A percentile compares a stretch with the other conserved stretches of the same genome.
Evolutionary conservation across 2,329 filamentous ascomycete species (phyloP).

Genomic region (Phyllosticta ampelicida): DNA sequence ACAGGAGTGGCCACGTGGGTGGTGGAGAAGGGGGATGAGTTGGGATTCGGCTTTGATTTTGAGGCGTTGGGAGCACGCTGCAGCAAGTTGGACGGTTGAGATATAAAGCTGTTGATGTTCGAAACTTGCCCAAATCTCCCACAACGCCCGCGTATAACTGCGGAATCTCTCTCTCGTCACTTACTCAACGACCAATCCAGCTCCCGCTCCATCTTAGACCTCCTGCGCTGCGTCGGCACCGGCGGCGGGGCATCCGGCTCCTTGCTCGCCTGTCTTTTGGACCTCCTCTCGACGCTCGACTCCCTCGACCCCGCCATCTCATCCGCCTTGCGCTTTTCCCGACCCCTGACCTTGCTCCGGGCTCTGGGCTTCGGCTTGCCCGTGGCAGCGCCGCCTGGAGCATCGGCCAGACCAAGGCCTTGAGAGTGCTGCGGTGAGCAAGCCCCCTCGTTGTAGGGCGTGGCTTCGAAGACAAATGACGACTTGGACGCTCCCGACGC

Average conservation of each 20-base stretch:
- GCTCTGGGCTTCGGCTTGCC: background rate
- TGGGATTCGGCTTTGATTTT: slow-evolving; percentile 13
- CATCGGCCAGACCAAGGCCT: no score
- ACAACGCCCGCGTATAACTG: background rate
- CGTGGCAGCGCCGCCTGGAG: background rate
- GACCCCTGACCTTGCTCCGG: background rate
- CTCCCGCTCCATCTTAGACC: background rate
- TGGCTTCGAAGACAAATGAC: no score
- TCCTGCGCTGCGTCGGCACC: background rate
- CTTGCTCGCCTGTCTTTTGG: background rate
- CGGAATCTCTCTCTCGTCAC: background rate
- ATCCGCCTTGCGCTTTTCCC: background rate
- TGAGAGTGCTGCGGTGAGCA: no score
- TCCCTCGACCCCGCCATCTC: background rate
- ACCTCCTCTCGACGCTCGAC: background rate
- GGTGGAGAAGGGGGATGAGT: slow-evolving; percentile 12
- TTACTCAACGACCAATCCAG: background rate
- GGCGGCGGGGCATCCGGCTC: background rate
- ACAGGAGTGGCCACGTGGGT: slow-evolving; percentile 13
- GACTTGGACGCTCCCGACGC: no score
- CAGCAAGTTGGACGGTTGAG: background rate
- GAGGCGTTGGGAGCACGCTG: slow-evolving; percentile 4
- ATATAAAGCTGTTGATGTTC: background rate
- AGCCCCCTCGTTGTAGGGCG: no score
- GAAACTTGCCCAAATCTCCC: background rate